Percentiles rank a stretch among this genome's conserved stretches.
Conservation (phyloP, 2,329 filamentous ascomycete species). For the Xylaria sp. region DNA sequence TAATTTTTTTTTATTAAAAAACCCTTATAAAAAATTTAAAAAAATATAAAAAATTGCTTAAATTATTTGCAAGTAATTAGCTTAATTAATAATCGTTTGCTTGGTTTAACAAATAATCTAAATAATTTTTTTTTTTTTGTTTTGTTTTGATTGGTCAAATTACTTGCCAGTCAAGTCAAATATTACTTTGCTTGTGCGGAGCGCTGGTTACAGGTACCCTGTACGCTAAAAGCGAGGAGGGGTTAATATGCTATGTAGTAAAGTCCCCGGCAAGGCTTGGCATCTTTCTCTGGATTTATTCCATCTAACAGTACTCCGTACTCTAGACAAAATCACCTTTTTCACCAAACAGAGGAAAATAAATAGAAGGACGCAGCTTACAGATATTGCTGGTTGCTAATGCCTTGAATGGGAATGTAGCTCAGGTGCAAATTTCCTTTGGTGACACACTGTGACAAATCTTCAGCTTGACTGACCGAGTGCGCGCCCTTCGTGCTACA, state of each 20-base stretch:
- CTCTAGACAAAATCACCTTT: not conserved
- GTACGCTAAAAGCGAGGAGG: not conserved
- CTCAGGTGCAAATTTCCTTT: not conserved
- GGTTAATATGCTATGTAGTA: not conserved
- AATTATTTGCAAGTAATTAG: too few relatives aligned
- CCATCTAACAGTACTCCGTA: too few relatives aligned
- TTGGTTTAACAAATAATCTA: too few relatives aligned
- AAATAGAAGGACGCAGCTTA: not conserved
- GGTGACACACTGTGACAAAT: not conserved
- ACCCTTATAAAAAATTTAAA: too few relatives aligned
- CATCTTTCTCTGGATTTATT: not conserved
- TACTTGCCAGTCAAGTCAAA: too few relatives aligned
- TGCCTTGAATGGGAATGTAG: not conserved
- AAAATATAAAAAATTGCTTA: too few relatives aligned
- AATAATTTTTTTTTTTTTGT: too few relatives aligned
- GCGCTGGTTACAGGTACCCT: too few relatives aligned
- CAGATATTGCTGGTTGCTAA: not conserved
- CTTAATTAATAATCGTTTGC: too few relatives aligned
- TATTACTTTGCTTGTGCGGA: too few relatives aligned
- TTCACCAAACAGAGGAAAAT: not conserved
- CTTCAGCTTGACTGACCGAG: not conserved
- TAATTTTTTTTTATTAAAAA: too few relatives aligned
- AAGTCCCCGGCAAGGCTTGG: not conserved
- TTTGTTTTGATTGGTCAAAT: too few relatives aligned
- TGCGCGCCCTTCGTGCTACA: constrained; percentile 29